Conservation (phyloP, 805 yeast species). For the Pichia heedii region DNA sequence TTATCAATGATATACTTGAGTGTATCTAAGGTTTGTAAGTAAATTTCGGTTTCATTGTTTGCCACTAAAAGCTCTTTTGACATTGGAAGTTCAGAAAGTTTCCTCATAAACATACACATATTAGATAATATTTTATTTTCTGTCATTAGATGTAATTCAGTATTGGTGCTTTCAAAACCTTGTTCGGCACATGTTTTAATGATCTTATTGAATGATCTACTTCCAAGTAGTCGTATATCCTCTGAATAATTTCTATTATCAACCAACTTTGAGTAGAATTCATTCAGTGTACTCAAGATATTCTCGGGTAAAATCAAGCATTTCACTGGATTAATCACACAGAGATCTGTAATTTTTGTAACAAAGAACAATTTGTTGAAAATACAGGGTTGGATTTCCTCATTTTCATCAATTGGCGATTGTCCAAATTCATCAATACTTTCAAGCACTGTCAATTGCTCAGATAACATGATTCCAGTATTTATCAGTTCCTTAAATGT, state of each 20-base stretch:
- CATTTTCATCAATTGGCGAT: conserved; percentile 16
- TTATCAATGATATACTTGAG: conserved; percentile 69
- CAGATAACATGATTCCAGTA: conserved; percentile 38
- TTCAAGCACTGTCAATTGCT: conserved; percentile 14
- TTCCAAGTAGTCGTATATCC: conserved; percentile 39
- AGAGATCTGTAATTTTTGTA: conserved; percentile 42
- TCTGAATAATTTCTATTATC: conserved; percentile 35
- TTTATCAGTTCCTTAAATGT: conserved; percentile 42
- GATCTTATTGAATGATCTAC: conserved; percentile 43
- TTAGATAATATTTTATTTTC: conserved; percentile 43
- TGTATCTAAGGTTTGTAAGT: conserved; percentile 51
- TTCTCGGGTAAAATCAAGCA: conserved; percentile 35
- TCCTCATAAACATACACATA: conserved; percentile 35
- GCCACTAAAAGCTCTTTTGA: conserved; percentile 37
- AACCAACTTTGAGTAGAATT: conserved; percentile 38
- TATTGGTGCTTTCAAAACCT: conserved; percentile 27
- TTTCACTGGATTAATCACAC: conserved; percentile 42
- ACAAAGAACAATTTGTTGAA: conserved; percentile 51
- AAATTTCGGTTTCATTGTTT: conserved; percentile 60
- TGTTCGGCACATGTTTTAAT: conserved; percentile 32
- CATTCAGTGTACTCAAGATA: conserved; percentile 41
- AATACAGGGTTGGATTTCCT: conserved; percentile 32
- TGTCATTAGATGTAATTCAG: conserved; percentile 18
- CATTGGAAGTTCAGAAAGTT: conserved; percentile 29
- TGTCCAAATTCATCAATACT: conserved; percentile 8